Base-by-base conservation (phyloP, 148 eudicot genomes). In the Chenopodium suecicum region DNA sequence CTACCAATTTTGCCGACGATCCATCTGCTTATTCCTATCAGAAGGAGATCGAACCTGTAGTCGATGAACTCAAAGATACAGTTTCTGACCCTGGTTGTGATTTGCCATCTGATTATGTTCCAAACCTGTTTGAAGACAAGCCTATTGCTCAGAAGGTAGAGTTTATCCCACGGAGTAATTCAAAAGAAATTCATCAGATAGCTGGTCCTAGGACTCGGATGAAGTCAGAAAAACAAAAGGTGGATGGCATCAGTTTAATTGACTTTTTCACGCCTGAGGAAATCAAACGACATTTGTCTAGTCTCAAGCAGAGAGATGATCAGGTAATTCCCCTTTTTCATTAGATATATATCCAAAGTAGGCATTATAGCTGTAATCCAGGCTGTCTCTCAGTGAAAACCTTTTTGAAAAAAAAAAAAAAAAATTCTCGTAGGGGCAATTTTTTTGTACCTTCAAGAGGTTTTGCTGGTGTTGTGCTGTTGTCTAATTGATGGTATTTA, bases 181-280 rank as follows among this genome's bases (percentile, higher is more conserved):
- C 62, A 65, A 86, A 82, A 80, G 78, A 78, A 32, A 71, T 54
- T 9, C 75, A 73, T 37, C 44, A 68, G 62, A 77, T 81, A 62
- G 71, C 71, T 73, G 79, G 77, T 79, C 16, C 46, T 47, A 73
- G 60, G 75, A 22, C 84, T 66, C 73, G 34, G 77, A 65, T 64
- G 76, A 86, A 80, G 82, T 78, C 78, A 64, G 85, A 77, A 84
- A 86, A 83, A 81, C 87, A 83, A 60, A 88, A 89, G 78, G 67
- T 85, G 70, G 75, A 77, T 34, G 93, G 93, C 37, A 90, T 90
- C 48, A 89, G 96, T 76, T 85, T 90, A 60, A 86, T 88, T 81
- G 96, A 95, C 81, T 90, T 65, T 87, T 93, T 95, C 78, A 86
- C 91, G 7, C 82, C 80, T 29, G 89, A 86, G 77, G 91, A 93